A percentile compares a stretch with the other conserved stretches of the same genome.
These are phyloP conservation scores for Pseudozyma thailandica DNA, from an alignment of 1,284 basidiomycete species.

Conservation along the genomic window DNA sequence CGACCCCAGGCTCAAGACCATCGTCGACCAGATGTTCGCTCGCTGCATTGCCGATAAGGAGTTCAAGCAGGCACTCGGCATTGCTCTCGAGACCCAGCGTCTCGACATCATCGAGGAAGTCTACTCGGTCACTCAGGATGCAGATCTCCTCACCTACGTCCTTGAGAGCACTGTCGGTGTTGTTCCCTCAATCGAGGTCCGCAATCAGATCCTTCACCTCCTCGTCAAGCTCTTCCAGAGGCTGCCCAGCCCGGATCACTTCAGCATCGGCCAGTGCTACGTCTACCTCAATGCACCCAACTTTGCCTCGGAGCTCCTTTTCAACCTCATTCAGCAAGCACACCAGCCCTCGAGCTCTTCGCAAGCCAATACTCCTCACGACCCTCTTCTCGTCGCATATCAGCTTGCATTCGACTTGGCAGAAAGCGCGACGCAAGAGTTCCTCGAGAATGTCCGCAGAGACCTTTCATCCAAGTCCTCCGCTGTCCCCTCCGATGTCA, in stretches of 20 bases:
- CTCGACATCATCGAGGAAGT: constrained; percentile 65
- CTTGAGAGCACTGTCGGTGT: constrained; percentile 66
- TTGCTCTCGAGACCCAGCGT: constrained; percentile 64
- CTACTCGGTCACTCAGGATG: constrained; percentile 59
- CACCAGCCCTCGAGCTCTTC: constrained; percentile 54
- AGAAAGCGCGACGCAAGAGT: constrained; percentile 68
- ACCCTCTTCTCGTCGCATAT: constrained; percentile 64
- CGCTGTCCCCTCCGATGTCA: constrained; percentile 15
- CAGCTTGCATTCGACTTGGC: constrained; percentile 67
- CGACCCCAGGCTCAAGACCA: constrained; percentile 57
- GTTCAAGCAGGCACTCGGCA: constrained; percentile 65
- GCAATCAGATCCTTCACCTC: constrained; percentile 63
- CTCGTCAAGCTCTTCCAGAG: constrained; percentile 67
- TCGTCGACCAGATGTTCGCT: constrained; percentile 67
- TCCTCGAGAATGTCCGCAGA: constrained; percentile 61
- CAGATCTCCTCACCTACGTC: constrained; percentile 62
- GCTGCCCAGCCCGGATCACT: constrained; percentile 63
- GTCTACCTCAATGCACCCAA: constrained; percentile 66
- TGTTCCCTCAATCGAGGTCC: constrained; percentile 54
- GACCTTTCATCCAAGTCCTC: constrained; percentile 45
- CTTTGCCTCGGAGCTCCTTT: constrained; percentile 59
- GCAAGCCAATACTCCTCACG: constrained; percentile 56
- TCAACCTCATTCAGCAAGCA: constrained; percentile 58
- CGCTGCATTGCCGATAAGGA: constrained; percentile 63
- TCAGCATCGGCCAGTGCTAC: constrained; percentile 67